phyloP scores from a whole-genome alignment of 768 basidiomycete genomes.

The Psilocybe cubensis region DNA sequence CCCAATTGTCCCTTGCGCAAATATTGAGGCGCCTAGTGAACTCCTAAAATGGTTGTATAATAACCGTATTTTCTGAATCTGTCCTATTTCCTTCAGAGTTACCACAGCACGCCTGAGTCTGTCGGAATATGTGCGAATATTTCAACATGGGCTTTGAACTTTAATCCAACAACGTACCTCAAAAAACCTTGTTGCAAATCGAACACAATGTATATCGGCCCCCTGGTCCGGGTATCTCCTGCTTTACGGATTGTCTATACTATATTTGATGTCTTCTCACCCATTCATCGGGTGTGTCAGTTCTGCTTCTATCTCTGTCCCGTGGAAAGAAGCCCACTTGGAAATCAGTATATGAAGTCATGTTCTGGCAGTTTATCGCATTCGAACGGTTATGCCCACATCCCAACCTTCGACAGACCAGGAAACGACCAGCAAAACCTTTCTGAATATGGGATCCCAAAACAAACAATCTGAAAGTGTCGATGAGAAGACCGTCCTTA shows the following conservation, averaged over 20 bases:
- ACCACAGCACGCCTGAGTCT: slow-evolving; percentile 4
- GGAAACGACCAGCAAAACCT: slow-evolving; percentile 2
- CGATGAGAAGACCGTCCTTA: slow-evolving; percentile 56
- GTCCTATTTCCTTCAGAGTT: too few relatives aligned
- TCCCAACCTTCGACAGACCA: slow-evolving; percentile 9
- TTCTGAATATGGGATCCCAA: slow-evolving; percentile 1
- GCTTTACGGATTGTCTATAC: slow-evolving; percentile 3
- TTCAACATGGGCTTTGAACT: not conserved
- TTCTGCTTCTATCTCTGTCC: slow-evolving; percentile 17
- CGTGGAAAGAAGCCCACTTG: slow-evolving; percentile 22
- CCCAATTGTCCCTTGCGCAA: not conserved
- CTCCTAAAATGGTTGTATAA: too few relatives aligned
- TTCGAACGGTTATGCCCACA: slow-evolving; percentile 6
- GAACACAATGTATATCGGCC: not conserved
- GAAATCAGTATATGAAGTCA: slow-evolving; percentile 24
- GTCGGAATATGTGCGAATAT: not conserved
- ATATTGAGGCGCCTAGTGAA: not conserved
- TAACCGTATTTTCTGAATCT: too few relatives aligned
- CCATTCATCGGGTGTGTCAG: slow-evolving; percentile 15
- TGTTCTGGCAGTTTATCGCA: slow-evolving; percentile 6
- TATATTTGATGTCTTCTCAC: slow-evolving; percentile 23
- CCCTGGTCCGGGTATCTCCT: not conserved
- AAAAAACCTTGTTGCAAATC: not conserved
- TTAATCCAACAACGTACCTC: not conserved
- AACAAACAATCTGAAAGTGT: slow-evolving; percentile 25